Base-by-base conservation (phyloP, 148 eudicot species). In the Oxyria digyna region DNA sequence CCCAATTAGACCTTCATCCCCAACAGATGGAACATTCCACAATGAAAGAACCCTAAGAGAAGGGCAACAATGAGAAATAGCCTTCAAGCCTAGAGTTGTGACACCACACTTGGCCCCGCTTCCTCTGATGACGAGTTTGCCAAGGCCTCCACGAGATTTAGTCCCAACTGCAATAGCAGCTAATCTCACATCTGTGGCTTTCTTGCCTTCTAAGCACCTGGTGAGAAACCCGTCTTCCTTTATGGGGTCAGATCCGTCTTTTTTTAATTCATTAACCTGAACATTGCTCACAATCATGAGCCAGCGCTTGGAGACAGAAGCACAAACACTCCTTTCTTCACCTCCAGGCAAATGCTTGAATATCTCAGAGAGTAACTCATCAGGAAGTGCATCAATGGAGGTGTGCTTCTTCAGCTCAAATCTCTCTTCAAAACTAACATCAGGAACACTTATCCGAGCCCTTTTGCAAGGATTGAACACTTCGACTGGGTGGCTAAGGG, bases 151-250 rank as follows among this genome's bases (percentile, higher is more conserved):
- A 37, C 84, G 79, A 32, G 72, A 48, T 64, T 69, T 74, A 37
- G 87, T 83, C 45, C 97, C 97, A 72, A 88, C 80, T 76, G 97
- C 85, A 73, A 85, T 76, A 43, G 99, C 92, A 45, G 97, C 97
- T 77, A 94, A 87, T 77, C 96, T 81, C 15, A 94, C 85, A 85
- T 94, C 96, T 0, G 93, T 94, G 33, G 93, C 97, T 74, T 88
- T 86, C 81, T 91, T 90, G 10, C 97, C 99, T 70, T 88, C 97
- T 75, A 94, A 70, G 62, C 81, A 70, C 76, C 97, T 84, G 13
- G 97, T 78, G 70, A 91, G 97, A 65, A 64, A 83, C 6, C 96
- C 96, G 67, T 81, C 86, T 31, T 79, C 85, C 12, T 65, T 33
- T 27, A 82, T 84, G 23, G 70, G 59, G 71, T 49, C 65, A 57